Evolutionary conservation across 106 monocot species (phyloP), one percentile per base, ranked within the genome.

Genomic region (Dendrobium nobile): DNA sequence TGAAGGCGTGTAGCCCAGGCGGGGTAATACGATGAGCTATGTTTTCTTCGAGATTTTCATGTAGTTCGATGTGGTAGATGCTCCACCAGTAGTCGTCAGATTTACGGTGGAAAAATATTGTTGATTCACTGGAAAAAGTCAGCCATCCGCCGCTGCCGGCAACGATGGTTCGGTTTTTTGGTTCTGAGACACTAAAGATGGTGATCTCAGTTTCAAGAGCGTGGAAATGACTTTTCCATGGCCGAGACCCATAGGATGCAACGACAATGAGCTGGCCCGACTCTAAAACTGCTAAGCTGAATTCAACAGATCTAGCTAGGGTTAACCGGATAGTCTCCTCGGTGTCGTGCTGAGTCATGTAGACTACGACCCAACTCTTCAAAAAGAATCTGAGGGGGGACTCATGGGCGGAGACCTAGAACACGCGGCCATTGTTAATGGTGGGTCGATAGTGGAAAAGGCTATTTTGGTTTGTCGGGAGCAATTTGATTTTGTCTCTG

Each of bases 81-180:
- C 96, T 96, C 93, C 93, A 96, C 96, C 96, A 94, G 1, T 92
- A 93, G 72, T 96, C 96, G 4, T 88, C 89, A 2, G 90, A 84
- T 31, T 78, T 82, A 7, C 89, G 82, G 83, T 96, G 93, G 77
- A 96, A 96, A 86, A 85, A 96, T 42, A 92, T 40, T 0, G 88
- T 87, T 40, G 88, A 81, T 41, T 93, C 93, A 11, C 85, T 92
- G 6, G 85, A 47, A 85, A 90, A 96, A 20, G 91, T 37, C 31
- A 93, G 96, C 96, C 96, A 96, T 17, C 96, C 96, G 41, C 88
- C 96, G 16, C 65, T 19, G 41, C 54, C 15, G 56, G 64, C 55
- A 72, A 96, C 54, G 47, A 82, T 79, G 44, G 54, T 22, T 26
- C 96, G 88, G 3, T 79, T 54, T 15, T 48, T 5, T 5, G 88